Evolutionary conservation across 163 green algal species (phyloP).

Genomic region (Scenedesmus sp.): DNA sequence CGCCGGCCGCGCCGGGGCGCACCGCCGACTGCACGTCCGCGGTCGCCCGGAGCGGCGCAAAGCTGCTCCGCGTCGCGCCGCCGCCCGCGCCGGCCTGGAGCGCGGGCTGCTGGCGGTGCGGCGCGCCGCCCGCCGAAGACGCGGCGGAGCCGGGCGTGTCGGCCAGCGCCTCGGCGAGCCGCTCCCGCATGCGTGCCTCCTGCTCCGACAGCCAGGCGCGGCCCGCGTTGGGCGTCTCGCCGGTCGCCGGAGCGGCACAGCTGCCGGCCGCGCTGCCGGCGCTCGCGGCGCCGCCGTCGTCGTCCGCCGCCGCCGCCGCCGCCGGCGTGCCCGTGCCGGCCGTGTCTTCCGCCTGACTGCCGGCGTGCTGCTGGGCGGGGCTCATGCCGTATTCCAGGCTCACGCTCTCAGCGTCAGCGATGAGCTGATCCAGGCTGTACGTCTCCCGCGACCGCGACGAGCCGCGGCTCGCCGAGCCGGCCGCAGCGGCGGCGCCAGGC

Average conservation of each 20-base stretch:
- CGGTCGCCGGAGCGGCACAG: too few relatives aligned
- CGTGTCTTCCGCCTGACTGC: too few relatives aligned
- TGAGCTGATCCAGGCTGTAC: constrained; percentile 21
- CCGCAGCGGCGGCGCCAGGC: too few relatives aligned
- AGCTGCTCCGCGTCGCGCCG: too few relatives aligned
- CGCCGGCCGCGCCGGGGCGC: background rate
- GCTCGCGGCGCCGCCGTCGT: background rate
- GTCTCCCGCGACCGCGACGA: background rate
- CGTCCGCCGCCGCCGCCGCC: background rate
- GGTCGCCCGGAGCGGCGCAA: too few relatives aligned
- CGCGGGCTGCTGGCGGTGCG: constrained; percentile 1
- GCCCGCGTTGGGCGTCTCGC: too few relatives aligned
- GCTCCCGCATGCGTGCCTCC: too few relatives aligned
- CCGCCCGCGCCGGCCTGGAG: constrained; percentile 6
- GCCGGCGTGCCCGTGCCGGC: background rate
- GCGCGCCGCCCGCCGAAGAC: constrained; percentile 9
- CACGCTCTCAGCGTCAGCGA: constrained; percentile 6
- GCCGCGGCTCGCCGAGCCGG: too few relatives aligned
- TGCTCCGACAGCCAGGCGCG: too few relatives aligned
- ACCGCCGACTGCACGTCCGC: constrained; percentile 7
- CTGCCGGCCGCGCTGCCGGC: background rate
- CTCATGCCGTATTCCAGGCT: constrained; percentile 24
- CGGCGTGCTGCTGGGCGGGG: background rate
- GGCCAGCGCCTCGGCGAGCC: background rate
- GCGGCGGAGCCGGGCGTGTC: constrained; percentile 13